Evolutionary conservation across 148 eudicot species (phyloP).

Genomic region (Rhododendron kiyosumense): DNA sequence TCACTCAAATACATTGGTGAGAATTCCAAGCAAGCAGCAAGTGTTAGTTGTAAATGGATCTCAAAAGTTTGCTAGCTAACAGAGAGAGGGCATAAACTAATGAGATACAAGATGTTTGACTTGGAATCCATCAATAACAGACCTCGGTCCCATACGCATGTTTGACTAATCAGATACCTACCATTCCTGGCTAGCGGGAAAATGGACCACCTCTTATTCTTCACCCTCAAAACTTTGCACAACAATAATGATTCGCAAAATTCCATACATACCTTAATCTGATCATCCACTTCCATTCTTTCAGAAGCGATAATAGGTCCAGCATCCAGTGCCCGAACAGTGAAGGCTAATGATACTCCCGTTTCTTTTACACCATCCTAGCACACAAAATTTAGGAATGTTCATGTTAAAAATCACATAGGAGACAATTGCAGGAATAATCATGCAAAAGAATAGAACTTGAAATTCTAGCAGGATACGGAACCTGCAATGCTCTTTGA

Average conservation of each 20-base stretch:
- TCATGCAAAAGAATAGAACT: constrained; percentile 7
- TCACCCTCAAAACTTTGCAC: not conserved
- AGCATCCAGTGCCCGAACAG: constrained; percentile 86
- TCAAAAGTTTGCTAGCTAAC: not conserved
- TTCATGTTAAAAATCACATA: constrained; percentile 1
- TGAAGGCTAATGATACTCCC: constrained; percentile 89
- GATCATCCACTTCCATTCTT: constrained; percentile 56
- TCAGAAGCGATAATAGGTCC: constrained; percentile 81
- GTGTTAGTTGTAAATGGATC: not conserved
- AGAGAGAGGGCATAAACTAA: not conserved
- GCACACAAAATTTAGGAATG: constrained; percentile 3
- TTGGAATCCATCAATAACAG: not conserved
- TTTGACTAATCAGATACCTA: not conserved
- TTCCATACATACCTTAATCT: constrained; percentile 57
- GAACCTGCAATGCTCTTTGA: constrained; percentile 97
- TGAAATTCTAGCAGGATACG: constrained; percentile 10
- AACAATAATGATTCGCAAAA: not conserved
- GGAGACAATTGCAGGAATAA: not conserved
- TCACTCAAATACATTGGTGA: constrained; percentile 14
- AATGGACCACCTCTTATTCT: not conserved
- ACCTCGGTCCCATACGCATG: not conserved
- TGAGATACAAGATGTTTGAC: not conserved
- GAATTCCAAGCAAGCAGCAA: constrained; percentile 16
- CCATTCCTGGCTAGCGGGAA: not conserved
- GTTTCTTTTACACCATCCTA: constrained; percentile 96